Evolutionary conservation across 768 basidiomycete genomes (phyloP).

Genomic region (Psilocybe azurescens): DNA sequence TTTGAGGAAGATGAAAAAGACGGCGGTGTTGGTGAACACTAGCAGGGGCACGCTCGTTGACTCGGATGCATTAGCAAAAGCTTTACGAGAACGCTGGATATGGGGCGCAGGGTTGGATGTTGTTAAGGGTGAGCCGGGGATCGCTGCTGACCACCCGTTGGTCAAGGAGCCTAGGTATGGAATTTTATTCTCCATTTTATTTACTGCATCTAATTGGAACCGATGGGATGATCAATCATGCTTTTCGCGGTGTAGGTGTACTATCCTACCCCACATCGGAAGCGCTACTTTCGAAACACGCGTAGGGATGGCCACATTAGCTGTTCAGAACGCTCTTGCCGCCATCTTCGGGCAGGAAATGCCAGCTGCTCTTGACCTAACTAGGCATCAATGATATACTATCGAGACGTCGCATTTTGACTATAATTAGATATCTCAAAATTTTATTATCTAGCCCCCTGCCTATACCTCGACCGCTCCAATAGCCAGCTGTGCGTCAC

Average conservation of each 20-base stretch:
- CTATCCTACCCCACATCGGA: constrained; percentile 89
- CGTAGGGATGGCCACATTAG: constrained; percentile 79
- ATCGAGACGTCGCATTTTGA: too few species aligned
- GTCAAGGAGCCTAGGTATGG: constrained; percentile 75
- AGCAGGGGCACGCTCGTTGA: constrained; percentile 89
- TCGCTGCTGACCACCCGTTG: constrained; percentile 76
- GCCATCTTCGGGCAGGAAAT: constrained; percentile 57
- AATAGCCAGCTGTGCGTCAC: too few species aligned
- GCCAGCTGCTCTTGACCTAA: constrained; percentile 50
- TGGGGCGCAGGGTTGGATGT: constrained; percentile 96
- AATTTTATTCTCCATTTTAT: background rate
- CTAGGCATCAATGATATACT: background rate
- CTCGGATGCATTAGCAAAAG: constrained; percentile 84
- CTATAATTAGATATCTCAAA: too few species aligned
- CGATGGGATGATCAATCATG: background rate
- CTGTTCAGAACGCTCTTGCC: constrained; percentile 70
- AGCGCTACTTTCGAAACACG: constrained; percentile 90
- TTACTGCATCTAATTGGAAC: background rate
- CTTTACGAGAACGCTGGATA: constrained; percentile 78
- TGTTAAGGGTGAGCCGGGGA: constrained; percentile 87
- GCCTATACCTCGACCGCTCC: too few species aligned
- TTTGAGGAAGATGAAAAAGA: constrained; percentile 88
- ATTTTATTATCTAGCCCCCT: too few species aligned
- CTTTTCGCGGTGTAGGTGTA: constrained; percentile 53
- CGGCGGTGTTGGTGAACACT: constrained; percentile 83